These are phyloP conservation scores for Quercus agrifolia DNA, from an alignment of 306 rosid species.

Conservation along the genomic window DNA sequence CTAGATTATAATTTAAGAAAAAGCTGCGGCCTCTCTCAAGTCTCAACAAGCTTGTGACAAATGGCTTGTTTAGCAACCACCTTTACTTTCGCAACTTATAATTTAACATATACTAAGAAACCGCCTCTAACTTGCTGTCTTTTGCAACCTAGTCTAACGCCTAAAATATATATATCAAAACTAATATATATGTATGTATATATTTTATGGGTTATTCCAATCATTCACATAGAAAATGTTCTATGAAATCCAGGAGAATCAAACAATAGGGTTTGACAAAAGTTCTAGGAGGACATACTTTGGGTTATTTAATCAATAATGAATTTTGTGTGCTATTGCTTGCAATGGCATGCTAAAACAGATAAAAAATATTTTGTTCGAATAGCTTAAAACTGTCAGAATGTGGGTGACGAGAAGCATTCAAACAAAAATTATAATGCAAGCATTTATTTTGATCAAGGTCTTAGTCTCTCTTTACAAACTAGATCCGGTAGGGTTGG, in stretches of 20 bases:
- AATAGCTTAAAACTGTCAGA: background rate
- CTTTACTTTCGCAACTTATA: background rate
- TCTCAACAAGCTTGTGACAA: background rate
- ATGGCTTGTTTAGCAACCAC: background rate
- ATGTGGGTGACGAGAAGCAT: background rate
- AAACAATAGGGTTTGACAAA: background rate
- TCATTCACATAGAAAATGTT: background rate
- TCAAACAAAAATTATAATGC: background rate
- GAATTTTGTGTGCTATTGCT: background rate
- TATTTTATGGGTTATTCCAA: background rate
- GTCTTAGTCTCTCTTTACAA: too few species aligned
- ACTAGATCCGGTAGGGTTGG: too few species aligned
- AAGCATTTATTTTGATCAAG: too few species aligned
- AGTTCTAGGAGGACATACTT: background rate
- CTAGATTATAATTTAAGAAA: too few species aligned
- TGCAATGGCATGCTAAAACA: background rate
- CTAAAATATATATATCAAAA: too few species aligned
- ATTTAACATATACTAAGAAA: background rate
- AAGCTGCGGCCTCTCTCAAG: too few species aligned
- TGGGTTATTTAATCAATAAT: background rate
- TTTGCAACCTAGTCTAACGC: background rate
- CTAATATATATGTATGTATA: too few species aligned
- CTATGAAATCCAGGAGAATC: background rate
- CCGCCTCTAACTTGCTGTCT: background rate
- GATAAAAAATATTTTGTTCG: background rate